Evolutionary conservation across 371 early-diverging fungal species (phyloP).

Genomic region (Rhizopus microsporus): DNA sequence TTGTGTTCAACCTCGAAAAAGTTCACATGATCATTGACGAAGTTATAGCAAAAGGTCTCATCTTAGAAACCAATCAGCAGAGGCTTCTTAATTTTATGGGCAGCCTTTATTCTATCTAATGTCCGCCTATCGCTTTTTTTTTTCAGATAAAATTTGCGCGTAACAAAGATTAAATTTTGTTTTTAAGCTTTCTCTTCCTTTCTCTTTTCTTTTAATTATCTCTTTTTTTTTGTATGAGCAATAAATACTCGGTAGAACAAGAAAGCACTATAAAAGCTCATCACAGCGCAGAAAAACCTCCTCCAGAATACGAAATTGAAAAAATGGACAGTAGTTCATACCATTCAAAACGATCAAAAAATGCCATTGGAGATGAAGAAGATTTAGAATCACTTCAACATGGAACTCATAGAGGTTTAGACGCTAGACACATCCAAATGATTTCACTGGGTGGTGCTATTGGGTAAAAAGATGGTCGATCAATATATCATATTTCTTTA

Average conservation of each 20-base stretch:
- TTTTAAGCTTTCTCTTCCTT: constrained; percentile 5
- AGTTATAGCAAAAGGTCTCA: constrained; percentile 42
- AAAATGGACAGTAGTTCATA: constrained; percentile 3
- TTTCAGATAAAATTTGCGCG: not conserved
- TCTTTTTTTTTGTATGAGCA: constrained; percentile 12
- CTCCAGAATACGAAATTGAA: constrained; percentile 4
- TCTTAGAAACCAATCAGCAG: constrained; percentile 43
- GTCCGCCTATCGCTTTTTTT: constrained; percentile 13
- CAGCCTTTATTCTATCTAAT: constrained; percentile 4
- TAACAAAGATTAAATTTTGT: constrained; percentile 4
- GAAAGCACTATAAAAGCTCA: not conserved
- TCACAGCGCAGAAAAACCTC: constrained; percentile 5
- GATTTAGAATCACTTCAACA: constrained; percentile 37
- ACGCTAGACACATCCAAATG: constrained; percentile 77
- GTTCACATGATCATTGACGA: constrained; percentile 55
- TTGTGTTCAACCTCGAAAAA: constrained; percentile 50
- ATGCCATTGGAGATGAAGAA: constrained; percentile 8
- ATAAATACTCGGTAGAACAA: constrained; percentile 8
- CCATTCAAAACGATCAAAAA: constrained; percentile 9
- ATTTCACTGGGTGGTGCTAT: constrained; percentile 78
- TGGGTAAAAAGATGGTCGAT: constrained; percentile 34
- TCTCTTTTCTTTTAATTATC: constrained; percentile 5
- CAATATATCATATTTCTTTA: not conserved
- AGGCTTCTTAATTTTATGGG: constrained; percentile 22
- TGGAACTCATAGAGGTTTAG: constrained; percentile 55